phyloP scores from a whole-genome alignment of 768 basidiomycete species.

The Mycena filopes region DNA sequence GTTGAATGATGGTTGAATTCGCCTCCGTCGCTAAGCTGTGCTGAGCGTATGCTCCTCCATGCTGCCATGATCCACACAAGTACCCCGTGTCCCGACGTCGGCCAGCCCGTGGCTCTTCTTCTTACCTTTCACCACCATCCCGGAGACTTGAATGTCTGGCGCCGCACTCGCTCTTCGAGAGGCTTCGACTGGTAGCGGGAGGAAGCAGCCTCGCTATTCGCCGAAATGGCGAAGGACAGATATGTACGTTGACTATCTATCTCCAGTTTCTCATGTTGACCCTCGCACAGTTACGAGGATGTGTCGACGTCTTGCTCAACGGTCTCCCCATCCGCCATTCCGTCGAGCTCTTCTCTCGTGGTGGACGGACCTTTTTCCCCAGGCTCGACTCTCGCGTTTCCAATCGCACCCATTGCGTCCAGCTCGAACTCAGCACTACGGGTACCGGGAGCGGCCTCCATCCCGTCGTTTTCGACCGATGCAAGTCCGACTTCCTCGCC shows the following conservation, averaged over 20 bases:
- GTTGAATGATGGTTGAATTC: too few species aligned
- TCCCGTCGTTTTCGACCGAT: too few species aligned
- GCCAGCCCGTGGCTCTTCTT: conserved; percentile 7
- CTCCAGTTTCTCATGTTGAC: neutral
- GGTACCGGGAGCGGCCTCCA: too few species aligned
- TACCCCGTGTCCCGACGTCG: too few species aligned
- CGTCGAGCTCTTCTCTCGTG: neutral
- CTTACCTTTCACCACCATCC: conserved; percentile 10
- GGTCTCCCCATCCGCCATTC: neutral
- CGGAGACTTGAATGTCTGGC: conserved; percentile 11
- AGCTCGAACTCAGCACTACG: too few species aligned
- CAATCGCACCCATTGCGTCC: neutral
- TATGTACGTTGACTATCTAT: neutral
- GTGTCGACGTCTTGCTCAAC: neutral
- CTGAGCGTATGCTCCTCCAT: too few species aligned
- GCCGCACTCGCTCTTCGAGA: neutral
- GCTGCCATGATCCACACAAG: too few species aligned
- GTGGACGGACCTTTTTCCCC: neutral
- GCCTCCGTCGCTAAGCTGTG: too few species aligned
- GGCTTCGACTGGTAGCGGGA: neutral
- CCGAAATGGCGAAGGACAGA: conserved; percentile 12
- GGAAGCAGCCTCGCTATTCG: neutral
- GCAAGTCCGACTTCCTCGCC: too few species aligned
- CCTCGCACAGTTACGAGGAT: neutral
- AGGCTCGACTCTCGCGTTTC: neutral